These are phyloP conservation scores for Fusarium transvaalense DNA, from an alignment of 2,329 filamentous ascomycete genomes.

Conservation along the genomic window DNA sequence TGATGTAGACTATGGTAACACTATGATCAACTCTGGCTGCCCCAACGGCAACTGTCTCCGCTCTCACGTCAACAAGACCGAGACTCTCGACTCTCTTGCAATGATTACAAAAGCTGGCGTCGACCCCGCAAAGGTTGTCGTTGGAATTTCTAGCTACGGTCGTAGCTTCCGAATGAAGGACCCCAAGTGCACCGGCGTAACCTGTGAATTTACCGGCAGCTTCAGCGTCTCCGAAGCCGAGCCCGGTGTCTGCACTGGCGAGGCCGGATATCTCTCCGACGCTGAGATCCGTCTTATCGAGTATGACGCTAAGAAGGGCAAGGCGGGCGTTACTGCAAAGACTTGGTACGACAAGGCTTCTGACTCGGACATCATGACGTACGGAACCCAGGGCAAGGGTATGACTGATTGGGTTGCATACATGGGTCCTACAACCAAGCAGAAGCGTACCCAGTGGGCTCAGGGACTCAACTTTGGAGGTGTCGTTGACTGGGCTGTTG, in stretches of 20 bases:
- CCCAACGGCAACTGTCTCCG: conserved; percentile 52
- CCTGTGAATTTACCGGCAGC: conserved; percentile 46
- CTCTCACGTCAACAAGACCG: conserved; percentile 56
- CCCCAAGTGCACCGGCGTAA: conserved; percentile 43
- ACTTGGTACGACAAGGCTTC: conserved; percentile 41
- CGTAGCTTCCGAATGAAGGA: conserved; percentile 48
- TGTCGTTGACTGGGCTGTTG: conserved; percentile 51
- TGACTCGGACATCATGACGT: conserved; percentile 46
- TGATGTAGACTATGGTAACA: conserved; percentile 44
- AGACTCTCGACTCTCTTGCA: conserved; percentile 52
- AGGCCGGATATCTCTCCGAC: conserved; percentile 48
- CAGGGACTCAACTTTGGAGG: conserved; percentile 49
- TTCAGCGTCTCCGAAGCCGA: conserved; percentile 42
- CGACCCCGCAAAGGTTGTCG: conserved; percentile 49
- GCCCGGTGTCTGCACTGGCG: conserved; percentile 45
- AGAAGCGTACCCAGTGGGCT: conserved; percentile 32
- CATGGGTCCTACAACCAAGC: conserved; percentile 47
- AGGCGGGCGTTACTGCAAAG: conserved; percentile 30
- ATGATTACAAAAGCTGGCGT: conserved; percentile 56
- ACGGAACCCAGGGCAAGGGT: conserved; percentile 36
- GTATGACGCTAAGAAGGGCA: conserved; percentile 34
- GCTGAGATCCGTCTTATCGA: conserved; percentile 49
- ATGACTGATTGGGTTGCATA: conserved; percentile 50
- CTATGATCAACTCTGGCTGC: conserved; percentile 46
- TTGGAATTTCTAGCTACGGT: conserved; percentile 50